Percentiles rank a stretch among this genome's conserved stretches.
These are phyloP conservation scores for Grifola frondosa DNA, from an alignment of 1,284 basidiomycete genomes.

Conservation along the genomic window DNA sequence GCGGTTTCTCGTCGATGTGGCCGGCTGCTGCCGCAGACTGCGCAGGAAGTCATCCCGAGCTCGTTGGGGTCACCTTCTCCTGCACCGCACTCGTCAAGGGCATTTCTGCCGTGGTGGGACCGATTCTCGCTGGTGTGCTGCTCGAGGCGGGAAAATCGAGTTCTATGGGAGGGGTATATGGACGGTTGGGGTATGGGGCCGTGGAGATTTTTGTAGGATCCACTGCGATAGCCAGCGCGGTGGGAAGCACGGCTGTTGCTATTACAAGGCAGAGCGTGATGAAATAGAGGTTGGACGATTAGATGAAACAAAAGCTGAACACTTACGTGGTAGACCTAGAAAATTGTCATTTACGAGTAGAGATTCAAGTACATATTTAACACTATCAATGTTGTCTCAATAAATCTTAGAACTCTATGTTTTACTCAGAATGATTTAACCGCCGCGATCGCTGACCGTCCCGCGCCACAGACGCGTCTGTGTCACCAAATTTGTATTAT, in stretches of 20 bases:
- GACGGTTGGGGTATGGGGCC: constrained; percentile 23
- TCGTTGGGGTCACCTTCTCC: constrained; percentile 26
- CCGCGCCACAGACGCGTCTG: too few species aligned
- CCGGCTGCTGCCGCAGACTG: constrained; percentile 28
- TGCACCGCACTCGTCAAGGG: constrained; percentile 26
- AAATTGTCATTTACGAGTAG: too few species aligned
- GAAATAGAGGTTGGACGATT: neutral
- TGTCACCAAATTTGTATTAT: too few species aligned
- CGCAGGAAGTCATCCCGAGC: constrained; percentile 24
- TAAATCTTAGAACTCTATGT: too few species aligned
- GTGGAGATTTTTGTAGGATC: constrained; percentile 31
- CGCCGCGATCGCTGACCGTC: too few species aligned
- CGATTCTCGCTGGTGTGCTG: constrained; percentile 27
- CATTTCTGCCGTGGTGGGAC: constrained; percentile 26
- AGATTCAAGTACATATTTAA: too few species aligned
- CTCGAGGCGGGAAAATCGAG: constrained; percentile 22
- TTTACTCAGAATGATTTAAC: too few species aligned
- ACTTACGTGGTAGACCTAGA: too few species aligned
- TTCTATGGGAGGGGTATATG: constrained; percentile 15
- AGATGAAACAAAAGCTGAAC: too few species aligned
- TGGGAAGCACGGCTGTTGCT: constrained; percentile 23
- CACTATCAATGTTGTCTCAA: too few species aligned
- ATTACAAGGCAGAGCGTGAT: constrained; percentile 13
- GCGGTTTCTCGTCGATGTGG: constrained; percentile 28
- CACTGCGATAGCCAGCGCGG: constrained; percentile 22